Percentiles rank a stretch among this genome's conserved stretches.
Conservation (phyloP, 345 rosid species). For the Acer campestre region DNA sequence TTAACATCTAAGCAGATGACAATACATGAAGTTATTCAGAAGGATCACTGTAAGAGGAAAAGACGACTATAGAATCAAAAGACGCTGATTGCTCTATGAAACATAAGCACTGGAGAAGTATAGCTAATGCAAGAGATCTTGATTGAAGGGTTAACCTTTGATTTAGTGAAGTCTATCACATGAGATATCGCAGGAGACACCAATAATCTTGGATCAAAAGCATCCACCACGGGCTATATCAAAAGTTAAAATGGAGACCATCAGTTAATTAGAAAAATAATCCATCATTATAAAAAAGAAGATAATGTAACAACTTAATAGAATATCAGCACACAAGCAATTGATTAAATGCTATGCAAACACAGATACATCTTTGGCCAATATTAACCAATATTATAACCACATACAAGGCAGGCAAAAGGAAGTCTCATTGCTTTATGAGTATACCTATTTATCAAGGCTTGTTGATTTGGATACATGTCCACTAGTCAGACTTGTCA, state of each 20-base stretch:
- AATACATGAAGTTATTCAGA: background rate
- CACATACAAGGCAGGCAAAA: background rate
- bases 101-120: too few species aligned
- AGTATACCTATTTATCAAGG: background rate
- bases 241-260: conserved; percentile 20
- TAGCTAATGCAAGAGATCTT: background rate
- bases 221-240: conserved; percentile 95
- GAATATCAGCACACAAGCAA: background rate
- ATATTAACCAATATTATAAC: background rate
- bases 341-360: background rate
- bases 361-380: background rate
- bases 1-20: too few species aligned
- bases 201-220: conserved; percentile 95
- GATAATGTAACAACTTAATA: background rate
- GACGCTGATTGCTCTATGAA: background rate
- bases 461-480: background rate
- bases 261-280: conserved; percentile 21
- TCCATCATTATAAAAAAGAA: conserved; percentile 10
- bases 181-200: conserved; percentile 79
- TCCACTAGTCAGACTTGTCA: background rate
- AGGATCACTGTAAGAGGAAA: background rate
- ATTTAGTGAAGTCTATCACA: conserved; percentile 65
- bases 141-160: conserved; percentile 55
- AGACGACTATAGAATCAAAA: background rate
- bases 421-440: background rate